Conservation (phyloP, 108 stramenopile species). For the Cyclotella baltica region DNA sequence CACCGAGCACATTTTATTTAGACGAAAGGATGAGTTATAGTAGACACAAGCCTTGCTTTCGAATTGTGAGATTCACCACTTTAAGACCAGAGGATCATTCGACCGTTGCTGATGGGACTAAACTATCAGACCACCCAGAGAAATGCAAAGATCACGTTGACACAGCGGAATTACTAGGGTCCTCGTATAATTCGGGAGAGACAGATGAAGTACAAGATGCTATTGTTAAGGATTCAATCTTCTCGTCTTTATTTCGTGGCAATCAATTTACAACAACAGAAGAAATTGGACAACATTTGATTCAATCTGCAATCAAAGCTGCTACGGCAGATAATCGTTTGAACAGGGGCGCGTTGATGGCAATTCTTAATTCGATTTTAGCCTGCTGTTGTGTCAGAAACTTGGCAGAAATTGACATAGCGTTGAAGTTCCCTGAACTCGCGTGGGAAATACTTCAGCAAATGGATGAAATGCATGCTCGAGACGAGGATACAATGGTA, state of each 20-base stretch:
- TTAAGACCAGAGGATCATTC: too few species aligned
- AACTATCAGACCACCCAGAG: not conserved
- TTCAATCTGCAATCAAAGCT: conserved; percentile 54
- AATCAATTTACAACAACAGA: not conserved
- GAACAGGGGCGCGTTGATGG: conserved; percentile 44
- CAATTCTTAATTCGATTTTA: conserved; percentile 63
- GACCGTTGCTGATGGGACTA: not conserved
- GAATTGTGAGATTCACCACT: too few species aligned
- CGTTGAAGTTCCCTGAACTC: conserved; percentile 17
- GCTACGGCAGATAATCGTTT: conserved; percentile 26
- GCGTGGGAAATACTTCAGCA: conserved; percentile 26
- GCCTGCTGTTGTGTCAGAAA: conserved; percentile 53
- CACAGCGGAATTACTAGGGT: conserved; percentile 14
- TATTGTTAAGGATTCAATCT: conserved; percentile 20
- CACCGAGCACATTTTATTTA: too few species aligned
- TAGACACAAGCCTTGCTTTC: too few species aligned
- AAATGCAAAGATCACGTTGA: not conserved
- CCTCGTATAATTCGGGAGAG: conserved; percentile 32
- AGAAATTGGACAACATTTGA: conserved; percentile 33
- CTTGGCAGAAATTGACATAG: not conserved
- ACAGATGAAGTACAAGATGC: conserved; percentile 45
- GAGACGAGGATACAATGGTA: conserved; percentile 26
- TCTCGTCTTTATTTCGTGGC: conserved; percentile 9
- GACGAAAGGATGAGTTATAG: too few species aligned
- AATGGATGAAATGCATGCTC: conserved; percentile 38